Evolutionary conservation across 2,329 filamentous ascomycete species (phyloP), one percentile per base, ranked within the genome.

Genomic region (Alternaria brassicae): DNA sequence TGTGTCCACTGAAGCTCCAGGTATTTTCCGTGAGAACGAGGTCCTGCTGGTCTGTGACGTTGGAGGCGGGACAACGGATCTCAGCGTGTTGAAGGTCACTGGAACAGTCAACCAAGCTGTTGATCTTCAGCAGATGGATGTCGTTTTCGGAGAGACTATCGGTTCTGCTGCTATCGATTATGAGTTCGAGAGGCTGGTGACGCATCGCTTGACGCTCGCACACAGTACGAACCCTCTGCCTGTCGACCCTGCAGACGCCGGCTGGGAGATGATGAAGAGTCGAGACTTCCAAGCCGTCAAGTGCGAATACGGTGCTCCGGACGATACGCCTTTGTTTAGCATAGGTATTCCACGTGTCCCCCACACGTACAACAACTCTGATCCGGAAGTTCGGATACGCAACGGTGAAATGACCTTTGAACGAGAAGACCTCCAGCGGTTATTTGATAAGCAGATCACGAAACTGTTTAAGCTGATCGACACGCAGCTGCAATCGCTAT

Each of bases 1-100:
- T 68, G 79, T 80, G 0, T 79, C 80, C 0, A 73, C 69, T 19
- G 72, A 77, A 63, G 68, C 74, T 4, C 70, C 74, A 2, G 74
- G 74, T 8, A 74, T 77, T 8, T 78, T 77, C 28, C 63, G 63
- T 62, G 74, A 77, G 28, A 70, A 78, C 32, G 81, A 85, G 58
- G 75, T 82, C 2, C 70, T 84, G 3, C 71, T 84, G 3, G 79
- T 84, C 2, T 84, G 82, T 60, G 83, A 85, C 70, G 80, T 79
- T 27, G 83, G 83, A 7, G 83, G 83, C 37, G 83, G 83, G 6
- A 85, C 83, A 0, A 79, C 77, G 15, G 79, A 81, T 61, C 51
- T 81, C 6, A 76, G 72, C 4, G 74, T 79, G 1, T 69, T 81
- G 2, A 70, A 72, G n/a, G 74, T 81, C 1, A 69, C 65, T 15